phyloP scores from a whole-genome alignment of 1,139 yeast species.

The Williopsis jadinii region DNA sequence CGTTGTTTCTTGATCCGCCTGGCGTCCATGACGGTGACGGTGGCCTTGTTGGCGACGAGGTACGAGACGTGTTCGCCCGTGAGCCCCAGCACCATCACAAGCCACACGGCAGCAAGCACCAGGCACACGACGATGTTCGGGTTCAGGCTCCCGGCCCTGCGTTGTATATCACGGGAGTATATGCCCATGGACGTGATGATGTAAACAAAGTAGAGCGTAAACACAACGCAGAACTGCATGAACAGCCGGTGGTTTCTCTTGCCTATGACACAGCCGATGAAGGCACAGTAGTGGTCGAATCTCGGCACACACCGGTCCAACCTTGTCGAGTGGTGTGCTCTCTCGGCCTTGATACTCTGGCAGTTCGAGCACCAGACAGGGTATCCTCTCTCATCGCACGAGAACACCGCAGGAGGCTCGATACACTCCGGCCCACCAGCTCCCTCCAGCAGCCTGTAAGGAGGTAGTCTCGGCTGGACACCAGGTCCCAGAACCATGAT shows the following conservation, averaged over 20 bases:
- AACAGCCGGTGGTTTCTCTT: constrained; percentile 46
- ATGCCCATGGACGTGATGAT: constrained; percentile 24
- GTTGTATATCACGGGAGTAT: constrained; percentile 22
- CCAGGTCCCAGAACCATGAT: constrained; percentile 26
- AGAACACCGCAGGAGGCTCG: constrained; percentile 43
- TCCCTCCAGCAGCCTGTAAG: constrained; percentile 22
- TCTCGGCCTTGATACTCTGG: constrained; percentile 42
- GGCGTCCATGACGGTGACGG: constrained; percentile 30
- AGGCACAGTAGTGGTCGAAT: constrained; percentile 63
- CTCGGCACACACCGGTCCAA: constrained; percentile 41
- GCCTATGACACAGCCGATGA: constrained; percentile 57
- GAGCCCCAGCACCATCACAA: constrained; percentile 35
- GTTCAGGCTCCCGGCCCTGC: constrained; percentile 25
- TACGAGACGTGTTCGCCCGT: constrained; percentile 32
- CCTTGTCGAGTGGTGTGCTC: constrained; percentile 51
- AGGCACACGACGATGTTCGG: constrained; percentile 41
- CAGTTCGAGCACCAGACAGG: constrained; percentile 58
- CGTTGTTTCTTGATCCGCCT: constrained; percentile 13
- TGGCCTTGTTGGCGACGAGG: constrained; percentile 37
- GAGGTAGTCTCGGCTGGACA: constrained; percentile 21
- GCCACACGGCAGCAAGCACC: constrained; percentile 35
- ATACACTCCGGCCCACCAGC: constrained; percentile 11
- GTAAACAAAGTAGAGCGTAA: constrained; percentile 28
- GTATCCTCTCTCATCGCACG: constrained; percentile 52
- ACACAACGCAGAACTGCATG: constrained; percentile 38